phyloP scores from a whole-genome alignment of 2,329 filamentous ascomycete genomes.

The Mycogone perniciosa region DNA sequence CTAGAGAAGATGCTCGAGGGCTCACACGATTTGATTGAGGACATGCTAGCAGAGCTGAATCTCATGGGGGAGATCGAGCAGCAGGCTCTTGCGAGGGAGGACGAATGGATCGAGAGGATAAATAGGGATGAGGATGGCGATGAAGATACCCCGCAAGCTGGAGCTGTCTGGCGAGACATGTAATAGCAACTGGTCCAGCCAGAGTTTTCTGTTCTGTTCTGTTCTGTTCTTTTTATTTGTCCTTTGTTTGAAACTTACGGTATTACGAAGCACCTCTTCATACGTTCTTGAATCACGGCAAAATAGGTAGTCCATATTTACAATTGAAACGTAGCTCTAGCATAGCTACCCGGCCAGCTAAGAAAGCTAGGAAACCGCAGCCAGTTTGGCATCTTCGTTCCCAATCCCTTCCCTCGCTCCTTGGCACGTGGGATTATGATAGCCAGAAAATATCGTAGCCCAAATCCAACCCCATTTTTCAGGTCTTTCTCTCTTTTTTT shows the following conservation, averaged over 20 bases:
- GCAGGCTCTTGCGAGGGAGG: slow-evolving; percentile 50
- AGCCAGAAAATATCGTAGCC: no score
- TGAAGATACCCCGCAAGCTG: slow-evolving; percentile 32
- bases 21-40: slow-evolving; percentile 43
- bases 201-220: not conserved
- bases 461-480: not conserved
- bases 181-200: slow-evolving; percentile 13
- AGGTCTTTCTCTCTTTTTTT: not conserved
- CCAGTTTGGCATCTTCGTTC: no score
- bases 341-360: not conserved
- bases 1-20: slow-evolving; percentile 43
- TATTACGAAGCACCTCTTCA: not conserved
- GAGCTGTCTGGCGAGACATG: slow-evolving; percentile 43
- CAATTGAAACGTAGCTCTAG: not conserved
- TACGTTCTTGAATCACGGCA: not conserved
- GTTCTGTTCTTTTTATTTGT: not conserved
- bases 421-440: not conserved
- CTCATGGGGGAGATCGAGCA: slow-evolving; percentile 56
- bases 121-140: slow-evolving; percentile 38
- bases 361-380: not conserved
- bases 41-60: slow-evolving; percentile 57
- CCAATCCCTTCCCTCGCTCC: no score
- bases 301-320: not conserved
- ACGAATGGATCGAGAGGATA: slow-evolving; percentile 51
- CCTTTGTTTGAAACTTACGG: not conserved